Evolutionary conservation across 148 eudicot genomes (phyloP), one percentile per base, ranked within the genome.

Genomic region (Linanthus parryae): DNA sequence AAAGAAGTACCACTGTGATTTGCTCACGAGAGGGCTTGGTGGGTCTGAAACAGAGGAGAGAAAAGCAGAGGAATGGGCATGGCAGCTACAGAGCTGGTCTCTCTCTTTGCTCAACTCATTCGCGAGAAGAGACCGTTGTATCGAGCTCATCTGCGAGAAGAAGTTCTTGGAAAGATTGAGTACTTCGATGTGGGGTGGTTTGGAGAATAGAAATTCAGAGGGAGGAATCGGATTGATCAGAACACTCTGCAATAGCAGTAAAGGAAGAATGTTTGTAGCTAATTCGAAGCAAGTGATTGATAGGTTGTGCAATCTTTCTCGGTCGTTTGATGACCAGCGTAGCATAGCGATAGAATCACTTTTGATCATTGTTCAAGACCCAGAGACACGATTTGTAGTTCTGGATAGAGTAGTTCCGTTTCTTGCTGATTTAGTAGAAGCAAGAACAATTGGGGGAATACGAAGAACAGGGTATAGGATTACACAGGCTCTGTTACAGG

Each of bases 1-100:
- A 69, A 27, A 73, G 54, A 73, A 65, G 2, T 88, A 88, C 45
- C 97, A 88, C 29, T 10, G 74, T 43, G 87, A 82, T 54, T 63
- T 88, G 67, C 82, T 88, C 3, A 82, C 97, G 22, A 77, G 97
- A 75, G 97, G 94, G 16, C 56, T 80, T 35, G 84, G 83, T 36
- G 97, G 86, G 27, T 27, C 69, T 2, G 84, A 77, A 24, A 63
- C 82, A 29, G 88, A 88, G 72, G 70, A 79, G 19, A 38, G 75
- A 20, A 88, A 88, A 30, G 97, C 87, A 3, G 97, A 84, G 68
- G 89, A 84, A 67, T 88, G 97, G 97, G 90, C 83, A 16, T 82
- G 90, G 58, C 94, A 88, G 52, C 65, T 82, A 3, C 97, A 84
- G 42, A 77, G 90, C 44, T 88, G 94, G 94, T 81, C 72, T 29